These are phyloP conservation scores for Phyllosticta paracitricarpa DNA, from an alignment of 2,329 filamentous ascomycete genomes.

Conservation along the genomic window DNA sequence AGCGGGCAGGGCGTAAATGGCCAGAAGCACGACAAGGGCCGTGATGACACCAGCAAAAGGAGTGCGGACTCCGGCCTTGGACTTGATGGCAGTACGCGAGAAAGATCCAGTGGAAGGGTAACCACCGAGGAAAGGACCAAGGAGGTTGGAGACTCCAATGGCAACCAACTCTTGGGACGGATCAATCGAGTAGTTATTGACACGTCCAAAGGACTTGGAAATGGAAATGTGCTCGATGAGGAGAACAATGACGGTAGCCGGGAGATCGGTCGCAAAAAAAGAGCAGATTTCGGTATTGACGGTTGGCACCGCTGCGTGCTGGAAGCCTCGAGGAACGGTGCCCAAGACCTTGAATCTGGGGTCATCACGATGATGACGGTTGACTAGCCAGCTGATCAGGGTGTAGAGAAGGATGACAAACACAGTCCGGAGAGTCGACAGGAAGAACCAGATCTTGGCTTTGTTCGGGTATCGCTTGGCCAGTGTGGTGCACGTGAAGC, in stretches of 20 bases:
- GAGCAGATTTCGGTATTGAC: constrained; percentile 58
- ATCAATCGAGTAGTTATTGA: constrained; percentile 94
- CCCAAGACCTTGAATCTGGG: constrained; percentile 67
- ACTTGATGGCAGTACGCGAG: constrained; percentile 92
- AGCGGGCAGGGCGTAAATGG: constrained; percentile 77
- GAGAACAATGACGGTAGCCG: constrained; percentile 83
- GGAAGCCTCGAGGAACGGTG: constrained; percentile 74
- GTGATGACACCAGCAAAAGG: constrained; percentile 87
- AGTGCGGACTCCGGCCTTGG: constrained; percentile 88
- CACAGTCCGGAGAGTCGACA: constrained; percentile 79
- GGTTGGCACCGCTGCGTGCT: constrained; percentile 62
- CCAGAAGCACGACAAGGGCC: constrained; percentile 72
- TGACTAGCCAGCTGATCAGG: constrained; percentile 77
- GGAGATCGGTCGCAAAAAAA: constrained; percentile 61
- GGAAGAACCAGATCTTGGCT: constrained; percentile 75
- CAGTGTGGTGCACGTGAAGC: constrained; percentile 51
- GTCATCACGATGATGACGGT: constrained; percentile 50
- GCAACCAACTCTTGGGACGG: constrained; percentile 94
- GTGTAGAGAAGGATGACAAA: constrained; percentile 92
- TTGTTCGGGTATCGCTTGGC: constrained; percentile 60
- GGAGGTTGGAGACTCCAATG: constrained; percentile 80
- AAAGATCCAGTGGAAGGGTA: constrained; percentile 94
- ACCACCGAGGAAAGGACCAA: constrained; percentile 82
- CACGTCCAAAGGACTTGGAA: constrained; percentile 87
- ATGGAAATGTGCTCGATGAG: constrained; percentile 96